These are phyloP conservation scores for Decorospora gaudefroyi DNA, from an alignment of 2,329 filamentous ascomycete genomes.

Conservation along the genomic window DNA sequence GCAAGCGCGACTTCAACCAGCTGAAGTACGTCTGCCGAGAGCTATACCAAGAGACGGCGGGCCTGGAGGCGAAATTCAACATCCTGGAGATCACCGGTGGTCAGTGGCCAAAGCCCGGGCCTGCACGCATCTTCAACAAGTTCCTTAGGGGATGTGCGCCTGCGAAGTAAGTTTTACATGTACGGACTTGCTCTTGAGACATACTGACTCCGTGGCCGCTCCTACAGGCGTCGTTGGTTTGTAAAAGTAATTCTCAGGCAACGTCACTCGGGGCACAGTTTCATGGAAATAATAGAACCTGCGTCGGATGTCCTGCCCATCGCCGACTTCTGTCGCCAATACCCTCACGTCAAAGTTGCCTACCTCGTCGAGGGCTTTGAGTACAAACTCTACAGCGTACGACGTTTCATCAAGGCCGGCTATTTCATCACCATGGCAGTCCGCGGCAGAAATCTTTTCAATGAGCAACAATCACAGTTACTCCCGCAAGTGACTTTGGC, in stretches of 20 bases:
- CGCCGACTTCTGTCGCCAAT: neutral
- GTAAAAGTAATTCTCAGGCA: neutral
- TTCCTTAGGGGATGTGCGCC: neutral
- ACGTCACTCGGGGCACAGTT: neutral
- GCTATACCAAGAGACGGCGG: neutral
- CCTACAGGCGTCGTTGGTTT: neutral
- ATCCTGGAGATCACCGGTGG: neutral
- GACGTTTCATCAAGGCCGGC: neutral
- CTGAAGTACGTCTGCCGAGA: neutral
- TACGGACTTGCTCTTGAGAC: too few relatives aligned
- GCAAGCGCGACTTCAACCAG: conserved; percentile 1
- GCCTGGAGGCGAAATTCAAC: neutral
- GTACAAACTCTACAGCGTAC: neutral
- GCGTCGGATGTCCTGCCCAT: neutral
- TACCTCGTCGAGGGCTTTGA: neutral
- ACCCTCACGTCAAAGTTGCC: neutral
- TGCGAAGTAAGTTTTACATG: too few relatives aligned
- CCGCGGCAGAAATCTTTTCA: neutral
- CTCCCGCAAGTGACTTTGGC: neutral
- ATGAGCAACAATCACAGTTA: neutral
- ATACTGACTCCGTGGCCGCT: too few relatives aligned
- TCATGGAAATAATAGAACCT: neutral
- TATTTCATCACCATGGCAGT: neutral
- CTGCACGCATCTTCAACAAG: neutral
- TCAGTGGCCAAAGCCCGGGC: neutral